A percentile compares a stretch with the other conserved stretches of the same genome.
Conservation (phyloP, 2,329 filamentous ascomycete species). For the Venturia nashicola region DNA sequence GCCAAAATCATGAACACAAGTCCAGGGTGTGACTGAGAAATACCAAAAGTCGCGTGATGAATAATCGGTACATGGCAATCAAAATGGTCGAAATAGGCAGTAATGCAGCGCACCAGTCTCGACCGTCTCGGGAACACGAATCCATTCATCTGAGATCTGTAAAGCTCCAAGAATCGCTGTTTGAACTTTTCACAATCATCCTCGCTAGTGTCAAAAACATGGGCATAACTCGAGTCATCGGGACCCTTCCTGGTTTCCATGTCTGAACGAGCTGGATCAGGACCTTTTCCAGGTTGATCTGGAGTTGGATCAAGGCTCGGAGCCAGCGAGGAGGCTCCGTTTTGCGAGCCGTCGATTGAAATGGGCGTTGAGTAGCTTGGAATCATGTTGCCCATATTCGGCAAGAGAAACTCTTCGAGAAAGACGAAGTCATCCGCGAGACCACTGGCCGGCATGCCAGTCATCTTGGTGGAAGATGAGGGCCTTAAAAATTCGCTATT, state of each 20-base stretch:
- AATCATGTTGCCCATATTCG: neutral
- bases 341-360: neutral
- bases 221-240: neutral
- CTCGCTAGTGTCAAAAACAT: neutral
- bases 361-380: neutral
- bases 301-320: neutral
- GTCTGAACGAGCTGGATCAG: neutral
- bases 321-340: neutral
- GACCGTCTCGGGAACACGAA: neutral
- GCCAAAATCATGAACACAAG: constrained; percentile 1
- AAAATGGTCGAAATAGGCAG: neutral
- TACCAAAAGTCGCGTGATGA: neutral
- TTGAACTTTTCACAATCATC: neutral
- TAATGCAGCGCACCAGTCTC: neutral
- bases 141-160: neutral
- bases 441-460: neutral
- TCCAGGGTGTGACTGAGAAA: neutral
- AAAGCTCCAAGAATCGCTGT: neutral
- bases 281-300: neutral
- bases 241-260: neutral
- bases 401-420: neutral
- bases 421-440: neutral
- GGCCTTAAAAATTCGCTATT: neutral
- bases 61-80: neutral
- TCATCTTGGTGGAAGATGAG: neutral